Conservation (phyloP, 352 stramenopile genomes). For the Albugo laibachii region DNA sequence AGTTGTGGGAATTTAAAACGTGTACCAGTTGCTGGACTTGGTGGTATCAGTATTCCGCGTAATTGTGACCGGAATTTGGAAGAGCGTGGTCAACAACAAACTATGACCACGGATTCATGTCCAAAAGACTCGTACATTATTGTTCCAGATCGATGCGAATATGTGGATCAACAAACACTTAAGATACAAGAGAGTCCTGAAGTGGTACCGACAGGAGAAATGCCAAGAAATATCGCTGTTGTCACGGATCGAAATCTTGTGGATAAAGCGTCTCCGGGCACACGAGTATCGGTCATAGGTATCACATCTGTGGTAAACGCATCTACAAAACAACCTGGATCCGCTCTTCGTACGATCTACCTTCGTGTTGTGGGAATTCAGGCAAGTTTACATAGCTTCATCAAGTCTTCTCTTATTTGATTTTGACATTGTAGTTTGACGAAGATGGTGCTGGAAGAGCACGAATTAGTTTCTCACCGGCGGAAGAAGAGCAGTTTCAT, state of each 20-base stretch:
- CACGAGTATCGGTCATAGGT: slow-evolving; percentile 87
- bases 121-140: slow-evolving; percentile 87
- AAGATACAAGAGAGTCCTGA: slow-evolving; percentile 95
- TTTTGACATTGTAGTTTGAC: slow-evolving; percentile 32
- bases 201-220: slow-evolving; percentile 95
- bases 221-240: slow-evolving; percentile 92
- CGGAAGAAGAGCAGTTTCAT: slow-evolving; percentile 96
- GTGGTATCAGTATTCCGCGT: slow-evolving; percentile 63
- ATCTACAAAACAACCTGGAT: slow-evolving; percentile 48
- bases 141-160: slow-evolving; percentile 85
- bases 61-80: slow-evolving; percentile 53
- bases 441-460: slow-evolving; percentile 80
- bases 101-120: slow-evolving; percentile 24
- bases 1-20: slow-evolving; percentile 60
- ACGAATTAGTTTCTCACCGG: slow-evolving; percentile 85
- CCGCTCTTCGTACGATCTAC: slow-evolving; percentile 86
- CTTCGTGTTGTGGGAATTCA: slow-evolving; percentile 92
- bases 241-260: slow-evolving; percentile 90
- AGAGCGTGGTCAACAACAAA: slow-evolving; percentile 18
- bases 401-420: too few species aligned
- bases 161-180: slow-evolving; percentile 96
- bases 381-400: slow-evolving; percentile 9
- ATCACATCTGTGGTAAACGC: slow-evolving; percentile 90
- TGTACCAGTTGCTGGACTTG: slow-evolving; percentile 34
- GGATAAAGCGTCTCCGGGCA: slow-evolving; percentile 90